Evolutionary conservation across 2,329 filamentous ascomycete genomes (phyloP).

Genomic region (Pseudocercospora musae): DNA sequence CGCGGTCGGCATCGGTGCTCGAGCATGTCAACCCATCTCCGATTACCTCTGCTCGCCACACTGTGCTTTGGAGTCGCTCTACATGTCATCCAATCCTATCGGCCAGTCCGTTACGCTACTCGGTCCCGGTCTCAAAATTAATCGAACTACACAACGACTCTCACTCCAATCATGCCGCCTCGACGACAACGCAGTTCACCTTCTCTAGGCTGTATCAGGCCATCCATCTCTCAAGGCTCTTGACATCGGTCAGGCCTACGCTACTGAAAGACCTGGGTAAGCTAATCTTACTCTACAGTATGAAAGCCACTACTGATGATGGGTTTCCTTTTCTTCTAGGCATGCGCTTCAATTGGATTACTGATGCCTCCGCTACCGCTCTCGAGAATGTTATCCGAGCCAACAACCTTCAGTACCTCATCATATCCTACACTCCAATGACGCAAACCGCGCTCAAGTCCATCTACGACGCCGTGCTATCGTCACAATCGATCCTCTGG

Average conservation of each 20-base stretch:
- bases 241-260: constrained; percentile 48
- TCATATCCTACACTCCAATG: constrained; percentile 40
- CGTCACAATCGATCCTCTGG: constrained; percentile 38
- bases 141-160: constrained; percentile 29
- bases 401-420: constrained; percentile 42
- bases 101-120: constrained; percentile 27
- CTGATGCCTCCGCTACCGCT: constrained; percentile 37
- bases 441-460: constrained; percentile 30
- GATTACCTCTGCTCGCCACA: constrained; percentile 27
- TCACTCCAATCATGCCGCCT: constrained; percentile 46
- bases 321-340: constrained; percentile 26
- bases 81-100: constrained; percentile 35
- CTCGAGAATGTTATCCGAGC: constrained; percentile 38
- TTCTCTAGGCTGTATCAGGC: constrained; percentile 39
- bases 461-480: constrained; percentile 33
- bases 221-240: constrained; percentile 40
- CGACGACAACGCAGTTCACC: constrained; percentile 38
- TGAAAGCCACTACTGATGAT: no score
- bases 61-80: constrained; percentile 34
- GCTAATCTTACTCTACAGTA: no score
- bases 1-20: constrained; percentile 30
- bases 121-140: constrained; percentile 26
- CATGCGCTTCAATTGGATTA: constrained; percentile 49
- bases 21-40: constrained; percentile 29
- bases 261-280: constrained; percentile 40